phyloP scores from a whole-genome alignment of 306 rosid genomes.

The Argentina anserina region DNA sequence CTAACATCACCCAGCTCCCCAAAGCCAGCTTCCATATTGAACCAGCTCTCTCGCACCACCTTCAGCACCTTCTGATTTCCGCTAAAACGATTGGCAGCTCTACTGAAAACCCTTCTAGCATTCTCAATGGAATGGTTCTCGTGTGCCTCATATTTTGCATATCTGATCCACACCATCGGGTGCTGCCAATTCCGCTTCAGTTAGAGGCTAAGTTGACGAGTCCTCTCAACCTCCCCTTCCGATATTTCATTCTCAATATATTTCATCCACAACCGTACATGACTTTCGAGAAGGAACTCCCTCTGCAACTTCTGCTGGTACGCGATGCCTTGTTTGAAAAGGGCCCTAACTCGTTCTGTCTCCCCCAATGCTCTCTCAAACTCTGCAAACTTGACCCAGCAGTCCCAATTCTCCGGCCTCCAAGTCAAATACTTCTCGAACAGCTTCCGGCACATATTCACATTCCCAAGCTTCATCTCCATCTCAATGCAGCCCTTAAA shows the following conservation, averaged over 20 bases:
- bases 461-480: constrained; percentile 76
- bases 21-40: constrained; percentile 59
- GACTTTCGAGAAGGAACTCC: too few species aligned
- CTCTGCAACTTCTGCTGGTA: constrained; percentile 12
- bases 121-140: constrained; percentile 53
- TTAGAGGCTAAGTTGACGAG: constrained; percentile 75
- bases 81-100: constrained; percentile 62
- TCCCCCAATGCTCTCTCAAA: constrained; percentile 70
- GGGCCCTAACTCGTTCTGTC: constrained; percentile 73
- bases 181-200: constrained; percentile 74
- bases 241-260: background rate
- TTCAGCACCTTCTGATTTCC: constrained; percentile 80
- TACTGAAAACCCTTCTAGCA: constrained; percentile 79
- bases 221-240: constrained; percentile 9
- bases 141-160: constrained; percentile 69
- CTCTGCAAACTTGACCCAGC: constrained; percentile 83
- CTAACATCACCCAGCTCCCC: constrained; percentile 49
- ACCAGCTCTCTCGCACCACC: constrained; percentile 77
- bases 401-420: constrained; percentile 81
- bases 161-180: constrained; percentile 53
- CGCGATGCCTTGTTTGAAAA: constrained; percentile 82
- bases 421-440: constrained; percentile 75
- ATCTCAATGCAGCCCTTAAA: constrained; percentile 85
- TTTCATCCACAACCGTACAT: background rate
- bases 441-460: constrained; percentile 68